Evolutionary conservation across 2,329 filamentous ascomycete genomes (phyloP).

Genomic region (Teratosphaeria epicoccoides): DNA sequence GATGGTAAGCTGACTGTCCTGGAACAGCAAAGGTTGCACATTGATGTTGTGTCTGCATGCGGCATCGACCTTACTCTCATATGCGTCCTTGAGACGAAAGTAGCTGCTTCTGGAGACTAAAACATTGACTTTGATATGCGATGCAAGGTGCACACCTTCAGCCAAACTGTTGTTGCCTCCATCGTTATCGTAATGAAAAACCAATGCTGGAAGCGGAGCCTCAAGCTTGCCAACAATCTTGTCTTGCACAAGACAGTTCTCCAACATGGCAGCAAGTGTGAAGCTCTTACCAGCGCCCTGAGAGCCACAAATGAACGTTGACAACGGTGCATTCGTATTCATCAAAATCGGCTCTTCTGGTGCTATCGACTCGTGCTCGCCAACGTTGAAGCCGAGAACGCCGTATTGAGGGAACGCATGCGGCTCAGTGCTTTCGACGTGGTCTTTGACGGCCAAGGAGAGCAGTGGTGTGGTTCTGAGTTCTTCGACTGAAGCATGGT

Average conservation of each 20-base stretch:
- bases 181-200: constrained; percentile 38
- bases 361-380: constrained; percentile 4
- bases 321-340: constrained; percentile 47
- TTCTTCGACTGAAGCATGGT: not conserved
- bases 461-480: not conserved
- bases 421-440: not conserved
- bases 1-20: constrained; percentile 40
- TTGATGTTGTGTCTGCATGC: constrained; percentile 31
- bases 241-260: constrained; percentile 45
- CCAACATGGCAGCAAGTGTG: constrained; percentile 48
- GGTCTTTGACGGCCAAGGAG: not conserved
- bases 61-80: constrained; percentile 28
- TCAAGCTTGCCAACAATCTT: constrained; percentile 35
- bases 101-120: constrained; percentile 43
- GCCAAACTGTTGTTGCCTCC: constrained; percentile 38
- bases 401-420: constrained; percentile 16
- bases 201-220: constrained; percentile 45
- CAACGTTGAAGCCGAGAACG: constrained; percentile 15
- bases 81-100: constrained; percentile 31
- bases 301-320: constrained; percentile 52
- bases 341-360: constrained; percentile 30
- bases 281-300: constrained; percentile 55
- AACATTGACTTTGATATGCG: constrained; percentile 38
- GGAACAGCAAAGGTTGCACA: constrained; percentile 38
- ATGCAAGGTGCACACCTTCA: constrained; percentile 48